phyloP scores from a whole-genome alignment of 805 yeast species.

The Candida wancherniae region DNA sequence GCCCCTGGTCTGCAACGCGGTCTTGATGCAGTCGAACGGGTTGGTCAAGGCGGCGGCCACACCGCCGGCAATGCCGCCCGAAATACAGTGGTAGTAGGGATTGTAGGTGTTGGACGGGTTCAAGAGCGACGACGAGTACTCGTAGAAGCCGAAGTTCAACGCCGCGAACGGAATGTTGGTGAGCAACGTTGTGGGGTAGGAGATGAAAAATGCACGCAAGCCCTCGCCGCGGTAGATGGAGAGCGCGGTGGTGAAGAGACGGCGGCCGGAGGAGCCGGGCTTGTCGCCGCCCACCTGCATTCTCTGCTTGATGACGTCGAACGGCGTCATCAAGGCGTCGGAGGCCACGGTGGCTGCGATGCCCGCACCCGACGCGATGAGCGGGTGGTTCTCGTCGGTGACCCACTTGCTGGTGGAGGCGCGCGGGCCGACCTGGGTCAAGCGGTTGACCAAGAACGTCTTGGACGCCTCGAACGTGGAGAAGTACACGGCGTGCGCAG shows the following conservation, averaged over 20 bases:
- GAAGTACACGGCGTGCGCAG: constrained; percentile 96
- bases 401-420: constrained; percentile 40
- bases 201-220: constrained; percentile 75
- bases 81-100: constrained; percentile 85
- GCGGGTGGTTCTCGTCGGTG: constrained; percentile 67
- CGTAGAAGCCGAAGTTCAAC: constrained; percentile 88
- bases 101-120: constrained; percentile 79
- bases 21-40: constrained; percentile 91
- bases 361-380: constrained; percentile 83
- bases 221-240: constrained; percentile 61
- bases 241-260: constrained; percentile 35
- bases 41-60: constrained; percentile 92
- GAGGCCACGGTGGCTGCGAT: constrained; percentile 88
- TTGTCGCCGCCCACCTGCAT: constrained; percentile 54
- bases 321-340: constrained; percentile 96
- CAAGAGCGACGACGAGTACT: constrained; percentile 67
- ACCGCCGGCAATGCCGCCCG: constrained; percentile 94
- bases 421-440: constrained; percentile 22
- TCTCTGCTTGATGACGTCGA: constrained; percentile 91
- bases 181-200: constrained; percentile 89
- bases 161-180: constrained; percentile 96
- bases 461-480: constrained; percentile 87
- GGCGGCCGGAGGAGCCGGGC: constrained; percentile 19
- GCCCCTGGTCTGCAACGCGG: constrained; percentile 82
- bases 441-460: constrained; percentile 46